A percentile compares a stretch with the other conserved stretches of the same genome.
These are phyloP conservation scores for Pezicula neosporulosa DNA, from an alignment of 2,329 filamentous ascomycete genomes.

Conservation along the genomic window DNA sequence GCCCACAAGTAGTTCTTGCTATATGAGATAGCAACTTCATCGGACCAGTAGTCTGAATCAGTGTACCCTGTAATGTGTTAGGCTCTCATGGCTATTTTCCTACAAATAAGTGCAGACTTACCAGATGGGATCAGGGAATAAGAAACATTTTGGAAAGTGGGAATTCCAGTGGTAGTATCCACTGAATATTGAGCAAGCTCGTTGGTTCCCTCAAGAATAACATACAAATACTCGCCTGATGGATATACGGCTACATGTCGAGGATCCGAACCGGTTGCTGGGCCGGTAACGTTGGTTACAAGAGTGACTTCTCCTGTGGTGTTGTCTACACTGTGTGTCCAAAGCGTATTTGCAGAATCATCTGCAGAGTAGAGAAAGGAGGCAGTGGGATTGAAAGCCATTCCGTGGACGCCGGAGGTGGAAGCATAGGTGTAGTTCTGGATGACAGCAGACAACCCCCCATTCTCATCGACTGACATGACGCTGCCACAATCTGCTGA, in stretches of 20 bases:
- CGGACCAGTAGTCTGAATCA: conserved; percentile 26
- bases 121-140: conserved; percentile 11
- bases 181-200: conserved; percentile 32
- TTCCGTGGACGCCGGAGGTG: conserved; percentile 44
- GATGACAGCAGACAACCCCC: conserved; percentile 35
- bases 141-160: conserved; percentile 6
- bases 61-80: background rate
- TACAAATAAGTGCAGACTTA: conserved; percentile 1
- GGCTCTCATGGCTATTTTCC: too few species aligned
- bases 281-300: conserved; percentile 11
- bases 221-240: conserved; percentile 35
- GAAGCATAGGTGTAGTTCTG: conserved; percentile 41
- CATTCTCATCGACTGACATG: conserved; percentile 38
- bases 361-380: conserved; percentile 45
- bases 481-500: conserved; percentile 24
- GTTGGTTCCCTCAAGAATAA: conserved; percentile 43
- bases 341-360: conserved; percentile 40
- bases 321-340: conserved; percentile 24
- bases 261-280: conserved; percentile 18
- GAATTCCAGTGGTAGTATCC: conserved; percentile 8
- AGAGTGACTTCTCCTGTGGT: conserved; percentile 9
- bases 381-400: conserved; percentile 41
- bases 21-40: conserved; percentile 28
- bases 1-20: conserved; percentile 27
- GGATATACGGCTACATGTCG: conserved; percentile 25